phyloP scores from a whole-genome alignment of 495 filamentous ascomycete species.

The Cudoniella acicularis region DNA sequence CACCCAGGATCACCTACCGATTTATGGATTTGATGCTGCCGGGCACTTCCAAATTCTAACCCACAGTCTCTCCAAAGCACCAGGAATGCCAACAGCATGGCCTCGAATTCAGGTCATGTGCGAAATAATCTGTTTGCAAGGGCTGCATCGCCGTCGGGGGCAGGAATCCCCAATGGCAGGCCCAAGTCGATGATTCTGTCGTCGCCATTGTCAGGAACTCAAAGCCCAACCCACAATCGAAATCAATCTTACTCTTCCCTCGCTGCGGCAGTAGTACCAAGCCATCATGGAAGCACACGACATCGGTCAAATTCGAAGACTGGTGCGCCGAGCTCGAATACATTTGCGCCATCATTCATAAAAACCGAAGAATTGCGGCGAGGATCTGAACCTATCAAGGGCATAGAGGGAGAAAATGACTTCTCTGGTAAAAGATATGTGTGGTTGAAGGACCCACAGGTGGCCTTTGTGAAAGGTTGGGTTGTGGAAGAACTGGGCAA shows the following conservation, averaged over 20 bases:
- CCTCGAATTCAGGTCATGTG: slow-evolving; percentile 20
- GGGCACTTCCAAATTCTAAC: neutral
- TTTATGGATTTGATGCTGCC: slow-evolving; percentile 14
- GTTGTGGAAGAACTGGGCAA: slow-evolving; percentile 76
- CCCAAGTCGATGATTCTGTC: slow-evolving; percentile 72
- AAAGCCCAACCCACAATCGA: slow-evolving; percentile 32
- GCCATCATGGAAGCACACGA: slow-evolving; percentile 27
- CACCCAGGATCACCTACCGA: neutral
- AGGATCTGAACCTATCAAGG: slow-evolving; percentile 62
- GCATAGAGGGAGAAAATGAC: slow-evolving; percentile 92
- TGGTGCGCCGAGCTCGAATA: slow-evolving; percentile 52
- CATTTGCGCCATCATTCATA: slow-evolving; percentile 95
- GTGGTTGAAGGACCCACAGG: slow-evolving; percentile 83
- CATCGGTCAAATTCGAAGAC: slow-evolving; percentile 61
- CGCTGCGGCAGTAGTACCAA: slow-evolving; percentile 14
- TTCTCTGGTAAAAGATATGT: slow-evolving; percentile 99
- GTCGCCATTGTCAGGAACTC: slow-evolving; percentile 41
- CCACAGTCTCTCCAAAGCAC: neutral
- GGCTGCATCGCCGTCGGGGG: slow-evolving; percentile 53
- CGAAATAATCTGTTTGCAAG: slow-evolving; percentile 74
- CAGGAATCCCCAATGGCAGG: slow-evolving; percentile 48
- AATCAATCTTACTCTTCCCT: slow-evolving; percentile 41
- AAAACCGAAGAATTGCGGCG: slow-evolving; percentile 71
- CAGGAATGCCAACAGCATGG: slow-evolving; percentile 17
- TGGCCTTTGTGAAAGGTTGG: slow-evolving; percentile 88